Base-by-base conservation (phyloP, 202 grass and related monocot species). In the Carex arenaria region DNA sequence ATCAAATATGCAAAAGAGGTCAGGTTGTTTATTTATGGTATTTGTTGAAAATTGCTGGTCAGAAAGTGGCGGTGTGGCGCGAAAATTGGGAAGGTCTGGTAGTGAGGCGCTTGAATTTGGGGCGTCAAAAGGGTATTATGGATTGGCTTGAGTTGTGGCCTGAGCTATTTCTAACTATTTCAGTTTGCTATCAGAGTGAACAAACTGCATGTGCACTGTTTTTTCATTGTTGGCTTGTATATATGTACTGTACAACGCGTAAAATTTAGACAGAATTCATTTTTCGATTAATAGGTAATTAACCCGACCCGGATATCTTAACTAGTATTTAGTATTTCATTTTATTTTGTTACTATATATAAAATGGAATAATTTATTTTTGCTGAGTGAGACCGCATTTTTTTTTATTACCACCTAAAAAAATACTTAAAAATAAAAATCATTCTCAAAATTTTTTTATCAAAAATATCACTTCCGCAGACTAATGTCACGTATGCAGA, bases 171-270 rank as follows among this genome's bases (percentile, higher is more conserved):
- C 15, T 57, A 76, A 76, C 72, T n/a, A 36, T 56, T 9, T 76
- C 51, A 56, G 72, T 76, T 76, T 57, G 53, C 28, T 57, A 77
- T 77, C 28, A 59, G 52, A 77, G 52, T 59, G 15, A 57, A 34
- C 73, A 59, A 77, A 77, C 73, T 77, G n/a, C n/a, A n/a, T n/a
- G 52, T 57, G 32, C 51, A n/a, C 9, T 26, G 51, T 76, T 56
- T 76, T 14, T 40, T 32, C 20, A 13, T 42, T 72, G 68, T 67
- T 67, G 64, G 34, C 17, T 70, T 17, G 15, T 43, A 11, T 72
- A 20, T 57, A 56, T 28, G 13, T 7, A 40, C 38, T 28, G 13
- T 40, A 40, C 38, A 40, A 6, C 73, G 73, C 73, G 73, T 76
- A 28, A 76, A 76, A 74, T 10, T 51, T n/a, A 10, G 4, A 76